phyloP scores from a whole-genome alignment of 2,329 filamentous ascomycete species.

The Monosporascus sp. region DNA sequence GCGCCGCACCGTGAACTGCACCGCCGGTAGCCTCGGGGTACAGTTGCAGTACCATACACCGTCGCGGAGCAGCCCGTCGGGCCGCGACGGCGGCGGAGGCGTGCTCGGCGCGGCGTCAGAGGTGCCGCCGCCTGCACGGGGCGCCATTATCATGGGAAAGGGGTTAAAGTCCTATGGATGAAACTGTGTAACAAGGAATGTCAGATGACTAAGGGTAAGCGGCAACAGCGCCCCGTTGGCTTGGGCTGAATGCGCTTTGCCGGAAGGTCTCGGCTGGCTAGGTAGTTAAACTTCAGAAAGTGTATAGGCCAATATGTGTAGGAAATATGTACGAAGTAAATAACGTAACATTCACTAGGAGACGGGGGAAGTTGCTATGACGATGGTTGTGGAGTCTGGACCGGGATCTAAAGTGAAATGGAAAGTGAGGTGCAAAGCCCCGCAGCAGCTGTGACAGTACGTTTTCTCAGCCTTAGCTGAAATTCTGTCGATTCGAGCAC shows the following conservation, averaged over 20 bases:
- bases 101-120: conserved; percentile 12
- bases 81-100: conserved; percentile 8
- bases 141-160: conserved; percentile 7
- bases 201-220: no score
- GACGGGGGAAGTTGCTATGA: neutral
- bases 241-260: no score
- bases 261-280: neutral
- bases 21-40: conserved; percentile 41
- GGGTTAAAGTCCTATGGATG: neutral
- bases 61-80: conserved; percentile 24
- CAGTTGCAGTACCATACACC: conserved; percentile 45
- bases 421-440: no score
- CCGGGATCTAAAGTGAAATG: no score
- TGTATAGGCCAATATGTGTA: neutral
- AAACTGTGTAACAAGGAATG: no score
- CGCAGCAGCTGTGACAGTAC: no score
- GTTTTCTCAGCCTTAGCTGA: no score
- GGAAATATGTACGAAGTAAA: neutral
- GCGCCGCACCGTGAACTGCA: conserved; percentile 45
- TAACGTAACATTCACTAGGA: neutral
- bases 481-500: no score
- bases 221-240: no score
- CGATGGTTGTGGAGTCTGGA: neutral
- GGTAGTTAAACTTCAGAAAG: neutral
- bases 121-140: conserved; percentile 1